phyloP scores from a whole-genome alignment of 2,329 filamentous ascomycete genomes.

The Fonsecaea erecta region DNA sequence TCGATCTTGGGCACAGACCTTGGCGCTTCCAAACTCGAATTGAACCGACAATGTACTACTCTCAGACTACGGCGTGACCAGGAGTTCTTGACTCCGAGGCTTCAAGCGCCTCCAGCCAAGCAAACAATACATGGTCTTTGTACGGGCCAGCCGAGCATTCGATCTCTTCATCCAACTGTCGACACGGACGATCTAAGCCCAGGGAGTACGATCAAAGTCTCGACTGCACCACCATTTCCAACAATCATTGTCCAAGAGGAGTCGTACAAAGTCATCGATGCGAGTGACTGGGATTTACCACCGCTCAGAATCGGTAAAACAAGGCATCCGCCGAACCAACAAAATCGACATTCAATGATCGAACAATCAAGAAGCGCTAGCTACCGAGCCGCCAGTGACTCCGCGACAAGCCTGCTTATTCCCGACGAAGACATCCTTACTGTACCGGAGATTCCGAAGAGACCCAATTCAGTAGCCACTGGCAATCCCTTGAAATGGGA shows the following conservation, averaged over 20 bases:
- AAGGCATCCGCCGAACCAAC: not conserved
- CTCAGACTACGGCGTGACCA: conserved; percentile 20
- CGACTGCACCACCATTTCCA: not conserved
- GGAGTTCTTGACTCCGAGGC: conserved; percentile 16
- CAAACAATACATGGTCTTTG: conserved; percentile 20
- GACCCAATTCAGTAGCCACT: conserved; percentile 36
- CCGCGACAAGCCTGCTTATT: conserved; percentile 19
- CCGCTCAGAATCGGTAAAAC: conserved; percentile 15
- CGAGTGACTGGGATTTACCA: conserved; percentile 22
- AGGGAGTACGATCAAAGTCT: not conserved
- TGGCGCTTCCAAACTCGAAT: not conserved
- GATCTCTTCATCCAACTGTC: conserved; percentile 24
- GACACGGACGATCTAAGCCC: conserved; percentile 17
- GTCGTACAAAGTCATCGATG: conserved; percentile 31
- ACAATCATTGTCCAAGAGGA: conserved; percentile 15
- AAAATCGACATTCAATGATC: conserved; percentile 28
- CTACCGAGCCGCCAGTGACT: conserved; percentile 28
- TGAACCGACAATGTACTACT: not conserved
- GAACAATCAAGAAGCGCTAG: conserved; percentile 28
- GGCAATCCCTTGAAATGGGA: conserved; percentile 34
- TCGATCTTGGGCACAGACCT: conserved; percentile 21
- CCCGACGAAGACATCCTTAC: conserved; percentile 13
- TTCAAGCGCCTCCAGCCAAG: conserved; percentile 19
- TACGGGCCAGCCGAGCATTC: conserved; percentile 18
- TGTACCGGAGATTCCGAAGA: conserved; percentile 5